phyloP scores from a whole-genome alignment of 2,329 filamentous ascomycete genomes.

The Neopestalotiopsis rosae region DNA sequence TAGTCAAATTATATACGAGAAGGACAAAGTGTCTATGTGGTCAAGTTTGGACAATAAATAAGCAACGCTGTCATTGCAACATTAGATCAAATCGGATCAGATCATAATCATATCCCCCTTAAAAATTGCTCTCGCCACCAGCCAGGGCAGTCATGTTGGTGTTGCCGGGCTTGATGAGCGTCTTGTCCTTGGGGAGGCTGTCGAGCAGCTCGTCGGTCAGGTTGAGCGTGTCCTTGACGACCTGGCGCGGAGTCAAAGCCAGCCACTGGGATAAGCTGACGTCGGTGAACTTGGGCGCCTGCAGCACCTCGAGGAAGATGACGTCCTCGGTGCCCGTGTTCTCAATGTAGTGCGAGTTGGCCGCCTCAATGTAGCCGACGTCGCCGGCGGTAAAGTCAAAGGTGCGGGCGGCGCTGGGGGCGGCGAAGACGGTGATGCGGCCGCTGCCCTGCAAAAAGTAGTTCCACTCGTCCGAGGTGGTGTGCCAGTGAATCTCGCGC shows the following conservation, averaged over 20 bases:
- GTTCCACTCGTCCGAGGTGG: slow-evolving; percentile 64
- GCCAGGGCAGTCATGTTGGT: slow-evolving; percentile 39
- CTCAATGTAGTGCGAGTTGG: slow-evolving; percentile 64
- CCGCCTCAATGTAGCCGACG: slow-evolving; percentile 62
- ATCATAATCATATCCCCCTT: not conserved
- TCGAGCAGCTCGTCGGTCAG: slow-evolving; percentile 43
- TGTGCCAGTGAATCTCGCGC: slow-evolving; percentile 70
- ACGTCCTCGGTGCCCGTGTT: slow-evolving; percentile 64
- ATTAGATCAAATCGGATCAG: not conserved
- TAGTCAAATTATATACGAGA: not conserved
- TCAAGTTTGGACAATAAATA: not conserved
- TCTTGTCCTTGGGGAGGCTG: slow-evolving; percentile 46
- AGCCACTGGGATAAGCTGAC: slow-evolving; percentile 64
- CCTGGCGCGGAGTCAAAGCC: slow-evolving; percentile 60
- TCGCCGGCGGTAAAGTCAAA: slow-evolving; percentile 66
- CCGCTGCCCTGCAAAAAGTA: slow-evolving; percentile 63
- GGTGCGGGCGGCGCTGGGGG: slow-evolving; percentile 54
- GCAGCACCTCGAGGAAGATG: slow-evolving; percentile 64
- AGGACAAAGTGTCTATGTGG: not conserved
- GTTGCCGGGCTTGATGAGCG: slow-evolving; percentile 47
- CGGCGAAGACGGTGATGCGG: slow-evolving; percentile 60
- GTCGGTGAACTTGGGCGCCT: slow-evolving; percentile 56
- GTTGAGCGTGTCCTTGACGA: slow-evolving; percentile 61
- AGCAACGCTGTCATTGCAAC: too few species aligned
- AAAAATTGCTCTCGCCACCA: slow-evolving; percentile 18